Conservation (phyloP, 371 early-diverging fungal genomes). For the Mortierella sp. region DNA sequence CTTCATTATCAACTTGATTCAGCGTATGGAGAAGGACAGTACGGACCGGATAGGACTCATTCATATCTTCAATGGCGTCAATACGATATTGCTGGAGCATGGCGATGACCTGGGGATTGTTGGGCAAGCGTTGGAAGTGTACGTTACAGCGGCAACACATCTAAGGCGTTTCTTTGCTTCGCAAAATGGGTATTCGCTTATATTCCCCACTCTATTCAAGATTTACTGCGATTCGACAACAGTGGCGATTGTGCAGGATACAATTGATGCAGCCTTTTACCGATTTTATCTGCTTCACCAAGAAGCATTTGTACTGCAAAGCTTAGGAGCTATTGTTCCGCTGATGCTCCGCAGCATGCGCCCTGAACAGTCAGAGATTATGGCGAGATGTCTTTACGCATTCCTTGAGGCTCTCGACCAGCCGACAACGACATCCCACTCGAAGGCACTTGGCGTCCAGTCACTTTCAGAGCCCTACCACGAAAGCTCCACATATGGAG, state of each 20-base stretch:
- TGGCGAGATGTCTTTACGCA: constrained; percentile 24
- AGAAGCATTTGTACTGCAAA: constrained; percentile 78
- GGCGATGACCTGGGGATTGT: constrained; percentile 69
- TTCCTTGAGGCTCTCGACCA: constrained; percentile 51
- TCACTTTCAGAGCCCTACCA: constrained; percentile 32
- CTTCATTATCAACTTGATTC: constrained; percentile 66
- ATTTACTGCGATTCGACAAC: constrained; percentile 69
- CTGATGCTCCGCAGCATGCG: constrained; percentile 61
- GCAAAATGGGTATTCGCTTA: constrained; percentile 70
- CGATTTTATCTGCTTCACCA: constrained; percentile 75
- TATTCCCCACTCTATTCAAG: constrained; percentile 72
- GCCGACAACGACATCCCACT: constrained; percentile 27
- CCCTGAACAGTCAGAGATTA: constrained; percentile 18
- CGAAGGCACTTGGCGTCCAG: constrained; percentile 34
- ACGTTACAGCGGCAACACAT: constrained; percentile 66
- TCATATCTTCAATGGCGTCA: constrained; percentile 70
- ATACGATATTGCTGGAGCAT: constrained; percentile 67
- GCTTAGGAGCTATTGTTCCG: constrained; percentile 74
- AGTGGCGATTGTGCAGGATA: constrained; percentile 60
- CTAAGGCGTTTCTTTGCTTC: constrained; percentile 72
- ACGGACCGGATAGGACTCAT: constrained; percentile 70
- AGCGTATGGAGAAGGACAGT: constrained; percentile 68
- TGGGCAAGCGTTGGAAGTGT: constrained; percentile 68
- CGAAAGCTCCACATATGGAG: constrained; percentile 29
- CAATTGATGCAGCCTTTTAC: constrained; percentile 70